Percentiles rank a stretch among this genome's conserved stretches.
Conservation (phyloP, 2,329 filamentous ascomycete species). For the Aspergillus sp. region DNA sequence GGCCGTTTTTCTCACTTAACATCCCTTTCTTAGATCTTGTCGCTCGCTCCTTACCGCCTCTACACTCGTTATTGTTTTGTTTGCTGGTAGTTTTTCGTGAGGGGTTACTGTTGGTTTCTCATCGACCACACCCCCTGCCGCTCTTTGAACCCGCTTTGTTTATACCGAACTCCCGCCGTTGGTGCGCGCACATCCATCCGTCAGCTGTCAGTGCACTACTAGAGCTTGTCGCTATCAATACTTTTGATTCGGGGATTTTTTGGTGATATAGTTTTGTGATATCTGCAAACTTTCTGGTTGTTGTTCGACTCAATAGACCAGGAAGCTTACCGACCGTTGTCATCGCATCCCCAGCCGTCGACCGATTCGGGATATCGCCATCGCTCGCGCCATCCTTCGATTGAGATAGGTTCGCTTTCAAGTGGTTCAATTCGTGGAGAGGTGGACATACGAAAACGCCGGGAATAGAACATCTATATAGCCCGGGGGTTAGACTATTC, state of each 20-base stretch:
- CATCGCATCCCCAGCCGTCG: constrained; percentile 11
- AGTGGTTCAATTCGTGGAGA: neutral
- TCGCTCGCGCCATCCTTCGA: neutral
- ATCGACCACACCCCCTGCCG: constrained; percentile 24
- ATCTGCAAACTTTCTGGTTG: neutral
- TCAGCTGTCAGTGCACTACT: constrained; percentile 1
- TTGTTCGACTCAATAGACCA: neutral
- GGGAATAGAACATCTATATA: constrained; percentile 1
- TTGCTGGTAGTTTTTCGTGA: constrained; percentile 12
- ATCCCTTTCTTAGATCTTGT: constrained; percentile 22
- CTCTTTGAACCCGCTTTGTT: constrained; percentile 29
- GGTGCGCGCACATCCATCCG: constrained; percentile 13
- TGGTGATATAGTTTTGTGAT: neutral
- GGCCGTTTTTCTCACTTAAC: constrained; percentile 14
- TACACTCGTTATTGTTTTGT: constrained; percentile 29
- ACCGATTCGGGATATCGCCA: neutral
- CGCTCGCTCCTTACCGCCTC: constrained; percentile 30
- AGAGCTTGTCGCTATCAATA: constrained; percentile 1
- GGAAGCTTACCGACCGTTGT: neutral
- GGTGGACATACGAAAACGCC: neutral
- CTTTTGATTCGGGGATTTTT: constrained; percentile 8
- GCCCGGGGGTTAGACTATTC: constrained; percentile 5
- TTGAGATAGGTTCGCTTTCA: neutral
- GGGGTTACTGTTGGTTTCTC: constrained; percentile 19
- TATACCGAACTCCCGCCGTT: constrained; percentile 11